Evolutionary conservation across 2,329 filamentous ascomycete genomes (phyloP), one percentile per base, ranked within the genome.

Genomic region (Neonectria sp.): DNA sequence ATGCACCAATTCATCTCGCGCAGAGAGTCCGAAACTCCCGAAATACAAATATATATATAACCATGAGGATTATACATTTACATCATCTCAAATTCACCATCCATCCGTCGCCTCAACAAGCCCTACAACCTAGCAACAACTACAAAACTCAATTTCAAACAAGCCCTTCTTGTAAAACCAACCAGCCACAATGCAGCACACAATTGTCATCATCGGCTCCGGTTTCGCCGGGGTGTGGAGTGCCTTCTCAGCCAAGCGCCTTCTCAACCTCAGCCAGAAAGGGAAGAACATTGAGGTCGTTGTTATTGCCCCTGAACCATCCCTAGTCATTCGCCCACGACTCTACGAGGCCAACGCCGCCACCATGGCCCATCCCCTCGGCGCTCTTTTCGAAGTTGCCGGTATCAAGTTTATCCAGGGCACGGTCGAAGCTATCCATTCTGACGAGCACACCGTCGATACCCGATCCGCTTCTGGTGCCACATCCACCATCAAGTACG

Each of bases 291-390:
- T 81, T 24, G 67, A 79, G 6, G 69, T 82, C 17, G 24, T 74
- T 4, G 73, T 82, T 56, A 73, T 82, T n/a, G 71, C 81, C 1
- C 81, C 81, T 0, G 66, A 79, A 24, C 75, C 76, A 3, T 60
- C 37, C 3, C 56, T 82, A 2, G 76, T 76, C 3, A 68, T 82
- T 0, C 75, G 78, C 1, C 79, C 80, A 11, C 68, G 80, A 0
- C 78, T 82, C 1, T 82, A 82, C 25, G 79, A 82, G 27, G 46
- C 71, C 8, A 72, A 78, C 6, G 63, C 76, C 0, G 65, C 68
- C 0, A 49, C 2, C 11, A 78, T 79, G 76, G 68, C 24, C 2
- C 51, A 66, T 7, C 53, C 71, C 1, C 61, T 79, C 0, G 31
- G 1, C 0, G 9, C 37, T 0, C 73, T 82, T 0, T 80, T 82